Evolutionary conservation across 1,139 yeast species (phyloP).

Genomic region (Sugiyamaella pinicola): DNA sequence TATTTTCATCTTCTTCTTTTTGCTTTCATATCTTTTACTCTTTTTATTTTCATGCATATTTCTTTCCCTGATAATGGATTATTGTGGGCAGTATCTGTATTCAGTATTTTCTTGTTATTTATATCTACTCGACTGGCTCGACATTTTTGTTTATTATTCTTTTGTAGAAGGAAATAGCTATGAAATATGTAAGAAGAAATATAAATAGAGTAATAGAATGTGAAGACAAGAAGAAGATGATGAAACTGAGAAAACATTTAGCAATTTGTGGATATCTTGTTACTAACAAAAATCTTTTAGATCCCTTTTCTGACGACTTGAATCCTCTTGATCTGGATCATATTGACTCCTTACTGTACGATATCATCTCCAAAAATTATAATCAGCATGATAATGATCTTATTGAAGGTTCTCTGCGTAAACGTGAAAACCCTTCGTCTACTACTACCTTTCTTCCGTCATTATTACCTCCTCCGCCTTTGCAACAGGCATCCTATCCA

Average conservation of each 20-base stretch:
- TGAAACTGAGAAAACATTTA: not conserved
- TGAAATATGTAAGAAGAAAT: slow-evolving; percentile 12
- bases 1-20: not conserved
- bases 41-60: slow-evolving; percentile 12
- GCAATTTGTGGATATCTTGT: not conserved
- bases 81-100: not conserved
- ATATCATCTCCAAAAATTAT: not conserved
- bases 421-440: not conserved
- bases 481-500: slow-evolving; percentile 4
- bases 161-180: slow-evolving; percentile 14
- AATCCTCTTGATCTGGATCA: slow-evolving; percentile 17
- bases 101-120: not conserved
- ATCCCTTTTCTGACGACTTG: slow-evolving; percentile 17
- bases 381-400: slow-evolving; percentile 13
- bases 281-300: slow-evolving; percentile 9
- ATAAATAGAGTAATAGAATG: slow-evolving; percentile 11
- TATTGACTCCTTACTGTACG: slow-evolving; percentile 2
- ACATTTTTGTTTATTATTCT: slow-evolving; percentile 6
- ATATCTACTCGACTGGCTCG: slow-evolving; percentile 1
- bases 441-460: slow-evolving; percentile 3
- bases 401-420: slow-evolving; percentile 9
- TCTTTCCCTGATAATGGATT: slow-evolving; percentile 16
- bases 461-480: slow-evolving; percentile 1
- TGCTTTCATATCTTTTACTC: not conserved
- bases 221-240: not conserved